phyloP scores from a whole-genome alignment of 352 stramenopile species.

The Globisporangium takayamanum region DNA sequence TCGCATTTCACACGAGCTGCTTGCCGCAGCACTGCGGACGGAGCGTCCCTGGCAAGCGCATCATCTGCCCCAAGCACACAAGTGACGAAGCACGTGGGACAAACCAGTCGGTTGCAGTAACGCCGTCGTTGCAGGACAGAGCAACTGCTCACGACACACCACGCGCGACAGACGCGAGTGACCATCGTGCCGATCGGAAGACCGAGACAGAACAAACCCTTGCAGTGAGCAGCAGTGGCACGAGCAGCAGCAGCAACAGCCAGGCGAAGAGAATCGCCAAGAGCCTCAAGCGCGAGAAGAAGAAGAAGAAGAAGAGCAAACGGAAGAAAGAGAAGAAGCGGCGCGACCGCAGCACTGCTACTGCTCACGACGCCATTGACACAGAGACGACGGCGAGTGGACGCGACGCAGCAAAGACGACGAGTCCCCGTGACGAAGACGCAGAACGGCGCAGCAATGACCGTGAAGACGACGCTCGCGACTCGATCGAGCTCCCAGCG shows the following conservation, averaged over 20 bases:
- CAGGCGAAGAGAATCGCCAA: constrained; percentile 28
- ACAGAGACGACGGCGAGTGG: constrained; percentile 20
- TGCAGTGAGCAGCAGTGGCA: constrained; percentile 7
- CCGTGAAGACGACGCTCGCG: constrained; percentile 16
- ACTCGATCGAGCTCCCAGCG: constrained; percentile 3
- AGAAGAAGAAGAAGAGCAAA: constrained; percentile 44
- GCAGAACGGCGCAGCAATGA: constrained; percentile 8
- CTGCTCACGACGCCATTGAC: neutral
- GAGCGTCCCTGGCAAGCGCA: constrained; percentile 62
- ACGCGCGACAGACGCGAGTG: no score
- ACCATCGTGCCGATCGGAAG: no score
- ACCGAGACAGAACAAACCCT: constrained; percentile 13
- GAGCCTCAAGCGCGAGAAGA: constrained; percentile 37
- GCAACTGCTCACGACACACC: no score
- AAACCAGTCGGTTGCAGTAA: no score
- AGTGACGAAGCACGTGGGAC: neutral
- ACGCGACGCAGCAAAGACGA: neutral
- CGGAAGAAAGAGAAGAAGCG: constrained; percentile 45
- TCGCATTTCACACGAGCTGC: constrained; percentile 78
- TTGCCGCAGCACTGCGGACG: constrained; percentile 43
- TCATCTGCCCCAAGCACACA: constrained; percentile 64
- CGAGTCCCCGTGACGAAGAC: neutral
- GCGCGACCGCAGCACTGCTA: neutral
- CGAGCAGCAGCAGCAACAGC: constrained; percentile 3
- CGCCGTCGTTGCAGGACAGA: no score